Evolutionary conservation across 805 yeast species (phyloP).

Genomic region (Kodamaea sagamina): DNA sequence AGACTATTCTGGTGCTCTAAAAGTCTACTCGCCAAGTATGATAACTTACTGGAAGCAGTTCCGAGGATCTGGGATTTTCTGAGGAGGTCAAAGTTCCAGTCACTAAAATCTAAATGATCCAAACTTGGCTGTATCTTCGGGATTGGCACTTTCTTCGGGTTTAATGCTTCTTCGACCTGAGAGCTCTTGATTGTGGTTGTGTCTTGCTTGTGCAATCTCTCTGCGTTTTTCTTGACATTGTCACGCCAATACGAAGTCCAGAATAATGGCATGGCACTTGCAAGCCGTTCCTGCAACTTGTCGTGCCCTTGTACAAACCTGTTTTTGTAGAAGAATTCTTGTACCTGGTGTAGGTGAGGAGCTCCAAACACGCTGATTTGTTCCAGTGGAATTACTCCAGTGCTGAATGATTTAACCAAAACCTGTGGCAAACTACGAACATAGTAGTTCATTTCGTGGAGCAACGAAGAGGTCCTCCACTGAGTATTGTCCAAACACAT

Average conservation of each 20-base stretch:
- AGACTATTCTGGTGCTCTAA: constrained; percentile 51
- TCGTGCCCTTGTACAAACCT: constrained; percentile 41
- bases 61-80: constrained; percentile 47
- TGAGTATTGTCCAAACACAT: constrained; percentile 51
- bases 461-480: constrained; percentile 58
- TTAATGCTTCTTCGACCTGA: constrained; percentile 1
- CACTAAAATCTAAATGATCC: not conserved
- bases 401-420: constrained; percentile 45
- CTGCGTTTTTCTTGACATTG: constrained; percentile 31
- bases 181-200: constrained; percentile 4
- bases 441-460: constrained; percentile 68
- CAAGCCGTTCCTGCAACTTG: constrained; percentile 33
- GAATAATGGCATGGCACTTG: constrained; percentile 40
- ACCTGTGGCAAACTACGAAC: constrained; percentile 46
- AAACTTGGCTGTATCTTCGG: not conserved
- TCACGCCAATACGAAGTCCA: constrained; percentile 59
- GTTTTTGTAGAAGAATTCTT: constrained; percentile 54
- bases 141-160: constrained; percentile 1
- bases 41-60: constrained; percentile 62
- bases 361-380: constrained; percentile 52
- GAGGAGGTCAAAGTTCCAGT: constrained; percentile 23
- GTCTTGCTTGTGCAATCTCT: constrained; percentile 5
- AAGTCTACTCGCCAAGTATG: constrained; percentile 57
- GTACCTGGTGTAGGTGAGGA: constrained; percentile 55
- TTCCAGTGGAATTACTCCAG: constrained; percentile 32